These are phyloP conservation scores for Chytriomyces sp. DNA, from an alignment of 192 early-diverging fungal genomes.

Conservation along the genomic window DNA sequence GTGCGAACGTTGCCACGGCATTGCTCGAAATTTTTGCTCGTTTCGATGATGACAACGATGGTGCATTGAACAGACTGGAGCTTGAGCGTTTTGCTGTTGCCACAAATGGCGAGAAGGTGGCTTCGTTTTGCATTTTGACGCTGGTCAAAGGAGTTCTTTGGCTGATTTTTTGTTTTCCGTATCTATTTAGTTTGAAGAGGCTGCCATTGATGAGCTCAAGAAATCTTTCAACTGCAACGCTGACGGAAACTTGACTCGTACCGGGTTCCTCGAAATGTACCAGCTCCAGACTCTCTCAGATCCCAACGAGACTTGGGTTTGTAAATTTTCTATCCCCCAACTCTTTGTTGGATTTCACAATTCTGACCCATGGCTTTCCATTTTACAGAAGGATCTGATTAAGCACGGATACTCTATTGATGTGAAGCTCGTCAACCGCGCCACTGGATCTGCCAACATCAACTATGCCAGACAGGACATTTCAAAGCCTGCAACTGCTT, in stretches of 20 bases:
- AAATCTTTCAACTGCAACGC: conserved; percentile 70
- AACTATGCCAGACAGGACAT: conserved; percentile 4
- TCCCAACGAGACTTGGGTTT: conserved; percentile 39
- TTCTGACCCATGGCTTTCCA: background rate
- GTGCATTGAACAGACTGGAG: conserved; percentile 57
- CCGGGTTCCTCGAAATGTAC: conserved; percentile 85
- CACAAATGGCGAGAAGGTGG: conserved; percentile 63
- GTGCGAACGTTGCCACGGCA: conserved; percentile 53
- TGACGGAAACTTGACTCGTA: conserved; percentile 64
- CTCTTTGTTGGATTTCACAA: background rate
- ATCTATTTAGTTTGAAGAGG: conserved; percentile 44
- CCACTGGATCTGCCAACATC: conserved; percentile 19
- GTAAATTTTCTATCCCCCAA: background rate
- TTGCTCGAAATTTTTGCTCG: conserved; percentile 67
- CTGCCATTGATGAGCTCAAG: conserved; percentile 63
- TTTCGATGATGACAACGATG: conserved; percentile 67
- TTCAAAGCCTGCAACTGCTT: background rate
- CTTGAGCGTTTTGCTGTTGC: conserved; percentile 61
- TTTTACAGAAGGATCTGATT: conserved; percentile 35
- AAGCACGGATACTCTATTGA: conserved; percentile 43
- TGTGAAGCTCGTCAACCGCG: conserved; percentile 26
- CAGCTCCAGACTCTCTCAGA: conserved; percentile 49
- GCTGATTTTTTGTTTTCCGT: background rate
- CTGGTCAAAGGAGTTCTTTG: background rate
- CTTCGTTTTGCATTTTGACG: conserved; percentile 2